Conservation (phyloP, 73 alveolate genomes). For the Paramecium bursaria region DNA sequence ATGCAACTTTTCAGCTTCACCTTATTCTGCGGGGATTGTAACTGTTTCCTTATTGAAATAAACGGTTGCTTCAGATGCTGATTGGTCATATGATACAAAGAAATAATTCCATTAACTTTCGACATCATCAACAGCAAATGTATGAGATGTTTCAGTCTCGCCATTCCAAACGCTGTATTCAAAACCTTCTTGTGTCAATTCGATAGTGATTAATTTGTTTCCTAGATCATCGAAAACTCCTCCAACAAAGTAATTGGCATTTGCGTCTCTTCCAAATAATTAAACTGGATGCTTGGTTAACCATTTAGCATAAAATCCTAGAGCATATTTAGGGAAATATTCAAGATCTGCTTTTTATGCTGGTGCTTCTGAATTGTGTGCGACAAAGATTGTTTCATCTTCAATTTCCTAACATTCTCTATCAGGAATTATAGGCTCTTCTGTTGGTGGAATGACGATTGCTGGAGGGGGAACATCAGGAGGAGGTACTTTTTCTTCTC, state of each 20-base stretch:
- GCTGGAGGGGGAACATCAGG: no score
- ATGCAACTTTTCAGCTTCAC: not conserved
- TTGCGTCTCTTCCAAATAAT: constrained; percentile 31
- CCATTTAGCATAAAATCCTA: constrained; percentile 57
- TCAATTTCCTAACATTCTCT: constrained; percentile 45
- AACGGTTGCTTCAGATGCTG: no score
- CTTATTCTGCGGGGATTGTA: not conserved
- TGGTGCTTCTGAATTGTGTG: not conserved
- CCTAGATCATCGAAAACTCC: constrained; percentile 1
- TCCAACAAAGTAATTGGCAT: constrained; percentile 18
- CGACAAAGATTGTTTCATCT: constrained; percentile 12
- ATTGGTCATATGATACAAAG: constrained; percentile 10
- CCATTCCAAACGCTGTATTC: constrained; percentile 6
- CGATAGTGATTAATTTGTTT: constrained; percentile 9
- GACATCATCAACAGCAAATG: constrained; percentile 12
- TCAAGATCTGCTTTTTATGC: constrained; percentile 10
- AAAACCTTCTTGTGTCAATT: constrained; percentile 46
- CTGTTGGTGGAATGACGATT: no score
- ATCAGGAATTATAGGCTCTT: not conserved
- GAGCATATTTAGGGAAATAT: constrained; percentile 15
- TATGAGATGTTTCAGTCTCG: not conserved
- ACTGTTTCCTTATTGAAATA: constrained; percentile 44
- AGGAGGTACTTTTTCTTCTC: no score
- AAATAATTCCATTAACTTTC: constrained; percentile 52
- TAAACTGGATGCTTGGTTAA: constrained; percentile 18